Percentiles rank a stretch among this genome's conserved stretches.
phyloP scores from a whole-genome alignment of 352 stramenopile species.

The Globisporangium apiculatum region DNA sequence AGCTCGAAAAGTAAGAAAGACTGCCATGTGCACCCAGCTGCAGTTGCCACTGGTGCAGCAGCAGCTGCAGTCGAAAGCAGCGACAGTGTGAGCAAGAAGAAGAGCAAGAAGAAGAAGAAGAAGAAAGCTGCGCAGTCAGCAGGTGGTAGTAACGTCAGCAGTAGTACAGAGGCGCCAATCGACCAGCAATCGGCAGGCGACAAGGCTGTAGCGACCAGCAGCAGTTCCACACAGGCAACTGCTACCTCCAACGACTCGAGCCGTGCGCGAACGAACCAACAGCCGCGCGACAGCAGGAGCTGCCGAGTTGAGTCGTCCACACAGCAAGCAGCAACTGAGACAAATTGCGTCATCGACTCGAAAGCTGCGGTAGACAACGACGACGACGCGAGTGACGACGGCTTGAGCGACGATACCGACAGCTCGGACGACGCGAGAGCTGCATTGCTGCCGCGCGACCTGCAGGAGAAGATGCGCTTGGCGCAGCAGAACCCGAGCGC shows the following conservation, averaged over 20 bases:
- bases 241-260: background rate
- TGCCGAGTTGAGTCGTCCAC: no score
- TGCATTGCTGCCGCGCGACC: slow-evolving; percentile 12
- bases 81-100: slow-evolving; percentile 16
- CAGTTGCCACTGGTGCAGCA: slow-evolving; percentile 15
- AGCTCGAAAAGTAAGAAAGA: background rate
- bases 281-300: background rate
- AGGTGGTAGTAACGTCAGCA: background rate
- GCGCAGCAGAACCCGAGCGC: slow-evolving; percentile 64
- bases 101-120: slow-evolving; percentile 15
- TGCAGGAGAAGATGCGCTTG: slow-evolving; percentile 62
- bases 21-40: slow-evolving; percentile 7
- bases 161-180: background rate
- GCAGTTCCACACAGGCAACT: no score
- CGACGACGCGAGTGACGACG: slow-evolving; percentile 7
- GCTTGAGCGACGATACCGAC: slow-evolving; percentile 1
- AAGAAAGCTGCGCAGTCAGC: background rate
- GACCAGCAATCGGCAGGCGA: no score
- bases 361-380: background rate
- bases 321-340: no score
- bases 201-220: background rate
- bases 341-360: background rate
- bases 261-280: background rate
- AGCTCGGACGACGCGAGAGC: slow-evolving; percentile 4
- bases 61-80: background rate